Evolutionary conservation across 2,329 filamentous ascomycete genomes (phyloP), one percentile per base, ranked within the genome.

Genomic region (Beauveria sp.): DNA sequence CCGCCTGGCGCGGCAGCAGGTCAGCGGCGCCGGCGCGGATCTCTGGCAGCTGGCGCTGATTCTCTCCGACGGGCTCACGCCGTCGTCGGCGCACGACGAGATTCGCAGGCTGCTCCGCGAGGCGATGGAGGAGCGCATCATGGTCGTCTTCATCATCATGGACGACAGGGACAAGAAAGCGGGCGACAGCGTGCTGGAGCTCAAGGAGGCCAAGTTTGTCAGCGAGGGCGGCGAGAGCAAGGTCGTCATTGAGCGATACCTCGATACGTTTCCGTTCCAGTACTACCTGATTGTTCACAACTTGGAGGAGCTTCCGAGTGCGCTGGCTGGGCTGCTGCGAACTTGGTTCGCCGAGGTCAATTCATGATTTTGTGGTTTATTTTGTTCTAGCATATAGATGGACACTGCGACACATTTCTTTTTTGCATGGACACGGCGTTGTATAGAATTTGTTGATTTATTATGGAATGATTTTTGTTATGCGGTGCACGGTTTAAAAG

Each of bases 61-160:
- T 65, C 87, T 99, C 59, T 96, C 91, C 0, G 95, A 99, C 69
- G 95, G 96, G 9, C 85, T 98, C 26, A 97, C 93, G 67, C 91
- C 96, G 58, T 86, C 83, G 43, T 79, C 81, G 1, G 88, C 93
- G 53, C 93, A 98, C 73, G 90, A 92, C 20, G 82, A 85, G 5
- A 93, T 99, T 67, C 84, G 90, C 18, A 81, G 91, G 5, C 81
- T 98, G 24, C 86, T 99, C 12, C 83, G 95, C 10, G 88, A 93
- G 74, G 93, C 95, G 1, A 87, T 92, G 70, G 93, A 97, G 74
- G 91, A 97, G 76, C 83, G 92, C 18, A 96, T 99, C 71, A 97
- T 99, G 91, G 87, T 98, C 65, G 93, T 99, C 6, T 99, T 99
- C 73, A 91, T 99, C 68, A 89, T 99, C 69, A 91, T 99, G 71